Evolutionary conservation across 345 rosid genomes (phyloP).

Genomic region (Camelina laxa): DNA sequence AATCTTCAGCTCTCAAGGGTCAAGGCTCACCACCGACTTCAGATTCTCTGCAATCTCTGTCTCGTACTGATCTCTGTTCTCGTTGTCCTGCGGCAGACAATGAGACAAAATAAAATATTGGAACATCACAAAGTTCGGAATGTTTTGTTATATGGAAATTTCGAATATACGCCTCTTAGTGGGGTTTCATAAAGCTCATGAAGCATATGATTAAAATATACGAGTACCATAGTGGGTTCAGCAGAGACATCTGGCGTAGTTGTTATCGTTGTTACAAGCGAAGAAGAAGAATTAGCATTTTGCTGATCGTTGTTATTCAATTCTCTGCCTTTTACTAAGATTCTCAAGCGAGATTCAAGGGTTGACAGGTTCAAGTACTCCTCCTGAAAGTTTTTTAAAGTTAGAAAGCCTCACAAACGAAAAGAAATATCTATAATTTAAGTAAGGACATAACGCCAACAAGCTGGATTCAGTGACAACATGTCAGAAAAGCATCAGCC

Average conservation of each 20-base stretch:
- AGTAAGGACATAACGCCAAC: neutral
- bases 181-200: neutral
- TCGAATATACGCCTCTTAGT: neutral
- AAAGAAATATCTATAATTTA: neutral
- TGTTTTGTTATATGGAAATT: neutral
- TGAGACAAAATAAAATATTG: neutral
- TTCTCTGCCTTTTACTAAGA: slow-evolving; percentile 50
- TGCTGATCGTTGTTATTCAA: slow-evolving; percentile 52
- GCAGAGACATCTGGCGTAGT: slow-evolving; percentile 77
- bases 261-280: slow-evolving; percentile 75
- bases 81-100: slow-evolving; percentile 69
- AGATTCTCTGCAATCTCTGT: slow-evolving; percentile 80
- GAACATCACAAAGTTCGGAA: slow-evolving; percentile 9
- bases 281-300: slow-evolving; percentile 54
- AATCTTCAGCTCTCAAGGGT: neutral
- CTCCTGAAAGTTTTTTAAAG: slow-evolving; percentile 52
- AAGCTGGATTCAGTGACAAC: slow-evolving; percentile 35
- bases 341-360: slow-evolving; percentile 64
- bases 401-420: slow-evolving; percentile 25
- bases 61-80: slow-evolving; percentile 83
- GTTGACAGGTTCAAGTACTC: slow-evolving; percentile 79
- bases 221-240: slow-evolving; percentile 57
- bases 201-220: neutral
- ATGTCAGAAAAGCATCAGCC: slow-evolving; percentile 1
- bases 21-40: slow-evolving; percentile 8